phyloP scores from a whole-genome alignment of 257 asterid species.

The Catharanthus roseus region DNA sequence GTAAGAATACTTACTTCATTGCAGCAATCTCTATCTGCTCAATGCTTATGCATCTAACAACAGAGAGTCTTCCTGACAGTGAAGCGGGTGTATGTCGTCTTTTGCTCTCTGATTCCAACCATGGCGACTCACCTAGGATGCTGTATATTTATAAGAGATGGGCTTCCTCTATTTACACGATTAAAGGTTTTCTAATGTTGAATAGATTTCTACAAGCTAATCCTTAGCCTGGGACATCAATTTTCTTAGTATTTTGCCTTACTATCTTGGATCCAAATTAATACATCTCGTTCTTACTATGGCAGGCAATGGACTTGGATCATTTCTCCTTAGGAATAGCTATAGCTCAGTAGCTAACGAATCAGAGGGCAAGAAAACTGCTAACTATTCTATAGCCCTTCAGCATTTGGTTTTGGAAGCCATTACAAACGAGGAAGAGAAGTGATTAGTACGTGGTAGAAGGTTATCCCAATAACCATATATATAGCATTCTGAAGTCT shows the following conservation, averaged over 20 bases:
- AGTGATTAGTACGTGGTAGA: background rate
- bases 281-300: background rate
- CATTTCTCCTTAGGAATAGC: slow-evolving; percentile 48
- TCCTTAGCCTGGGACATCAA: background rate
- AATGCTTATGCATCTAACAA: background rate
- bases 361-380: slow-evolving; percentile 28
- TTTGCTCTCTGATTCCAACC: slow-evolving; percentile 71
- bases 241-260: background rate
- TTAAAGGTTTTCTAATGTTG: slow-evolving; percentile 37
- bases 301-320: slow-evolving; percentile 54
- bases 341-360: slow-evolving; percentile 22
- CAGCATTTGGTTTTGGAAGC: slow-evolving; percentile 70
- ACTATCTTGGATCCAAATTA: background rate
- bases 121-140: slow-evolving; percentile 70
- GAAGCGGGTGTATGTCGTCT: slow-evolving; percentile 47
- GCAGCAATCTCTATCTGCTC: background rate
- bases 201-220: background rate
- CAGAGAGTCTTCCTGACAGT: slow-evolving; percentile 30
- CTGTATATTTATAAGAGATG: slow-evolving; percentile 85
- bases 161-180: slow-evolving; percentile 70
- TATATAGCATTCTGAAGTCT: too few species aligned
- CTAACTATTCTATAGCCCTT: slow-evolving; percentile 78
- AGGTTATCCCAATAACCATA: background rate
- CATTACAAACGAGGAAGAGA: slow-evolving; percentile 27
- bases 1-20: slow-evolving; percentile 31